Conservation (phyloP, 148 eudicot species). For the Vaccinium macrocarpon region DNA sequence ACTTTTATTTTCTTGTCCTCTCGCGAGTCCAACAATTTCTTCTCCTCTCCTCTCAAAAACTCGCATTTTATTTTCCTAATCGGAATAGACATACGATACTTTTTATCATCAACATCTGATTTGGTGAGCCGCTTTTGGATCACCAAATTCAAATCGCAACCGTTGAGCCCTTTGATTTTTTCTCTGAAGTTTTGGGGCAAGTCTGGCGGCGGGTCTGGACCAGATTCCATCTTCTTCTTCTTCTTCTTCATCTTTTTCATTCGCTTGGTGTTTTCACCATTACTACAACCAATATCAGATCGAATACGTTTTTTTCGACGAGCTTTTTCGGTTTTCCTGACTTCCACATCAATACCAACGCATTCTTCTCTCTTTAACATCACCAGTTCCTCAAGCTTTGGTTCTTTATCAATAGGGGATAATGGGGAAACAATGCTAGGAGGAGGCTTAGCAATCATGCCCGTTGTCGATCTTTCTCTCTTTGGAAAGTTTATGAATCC, state of each 20-base stretch:
- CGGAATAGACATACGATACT: background rate
- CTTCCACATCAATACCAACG: background rate
- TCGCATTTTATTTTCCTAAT: background rate
- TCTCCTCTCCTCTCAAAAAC: background rate
- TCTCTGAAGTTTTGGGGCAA: background rate
- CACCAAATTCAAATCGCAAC: background rate
- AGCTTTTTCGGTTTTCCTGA: background rate
- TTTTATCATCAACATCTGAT: background rate
- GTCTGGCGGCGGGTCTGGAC: background rate
- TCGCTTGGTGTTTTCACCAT: too few relatives aligned
- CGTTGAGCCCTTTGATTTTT: background rate
- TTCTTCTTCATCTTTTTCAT: too few relatives aligned
- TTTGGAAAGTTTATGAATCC: background rate
- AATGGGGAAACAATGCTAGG: background rate
- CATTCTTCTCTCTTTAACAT: background rate
- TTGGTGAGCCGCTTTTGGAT: background rate
- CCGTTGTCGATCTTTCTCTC: background rate
- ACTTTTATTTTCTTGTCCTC: background rate
- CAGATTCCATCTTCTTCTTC: background rate
- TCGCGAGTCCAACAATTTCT: background rate
- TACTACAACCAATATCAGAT: too few relatives aligned
- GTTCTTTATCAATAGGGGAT: background rate
- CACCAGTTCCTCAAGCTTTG: background rate
- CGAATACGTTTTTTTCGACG: too few relatives aligned
- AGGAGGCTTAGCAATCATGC: background rate